Evolutionary conservation across 2,329 filamentous ascomycete genomes (phyloP).

Genomic region (Fusarium sp.): DNA sequence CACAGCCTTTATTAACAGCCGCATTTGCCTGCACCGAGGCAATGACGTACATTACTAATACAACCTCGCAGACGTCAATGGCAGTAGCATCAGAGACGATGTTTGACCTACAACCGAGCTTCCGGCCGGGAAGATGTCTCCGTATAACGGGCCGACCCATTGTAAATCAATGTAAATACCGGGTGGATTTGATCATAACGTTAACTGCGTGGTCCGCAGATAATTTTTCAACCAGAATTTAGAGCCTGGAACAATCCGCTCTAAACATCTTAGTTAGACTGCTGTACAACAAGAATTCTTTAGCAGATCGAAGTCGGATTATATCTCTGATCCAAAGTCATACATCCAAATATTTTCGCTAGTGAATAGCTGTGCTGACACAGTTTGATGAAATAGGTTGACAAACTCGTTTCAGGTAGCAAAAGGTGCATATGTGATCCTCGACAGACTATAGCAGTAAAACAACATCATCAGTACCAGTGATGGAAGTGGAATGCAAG

Average conservation of each 20-base stretch:
- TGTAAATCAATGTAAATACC: neutral
- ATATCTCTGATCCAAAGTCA: neutral
- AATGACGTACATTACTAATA: constrained; percentile 48
- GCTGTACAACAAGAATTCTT: neutral
- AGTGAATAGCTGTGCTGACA: neutral
- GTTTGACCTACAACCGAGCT: constrained; percentile 11
- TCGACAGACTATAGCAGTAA: too few species aligned
- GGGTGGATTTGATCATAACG: neutral
- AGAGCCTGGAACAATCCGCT: neutral
- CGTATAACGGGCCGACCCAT: constrained; percentile 1
- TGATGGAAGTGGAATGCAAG: too few species aligned
- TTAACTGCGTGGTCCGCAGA: neutral
- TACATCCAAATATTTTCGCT: neutral
- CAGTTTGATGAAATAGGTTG: too few species aligned
- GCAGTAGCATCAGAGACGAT: constrained; percentile 16
- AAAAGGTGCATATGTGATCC: too few species aligned
- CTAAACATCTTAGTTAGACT: neutral
- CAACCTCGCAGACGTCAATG: constrained; percentile 18
- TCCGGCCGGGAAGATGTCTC: neutral
- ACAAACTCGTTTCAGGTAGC: too few species aligned
- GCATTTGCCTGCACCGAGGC: constrained; percentile 11
- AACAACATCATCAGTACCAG: too few species aligned
- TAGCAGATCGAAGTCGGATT: neutral
- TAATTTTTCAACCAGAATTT: neutral
- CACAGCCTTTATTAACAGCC: constrained; percentile 8